phyloP scores from a whole-genome alignment of 306 rosid genomes.

The Cajanus cajan region DNA sequence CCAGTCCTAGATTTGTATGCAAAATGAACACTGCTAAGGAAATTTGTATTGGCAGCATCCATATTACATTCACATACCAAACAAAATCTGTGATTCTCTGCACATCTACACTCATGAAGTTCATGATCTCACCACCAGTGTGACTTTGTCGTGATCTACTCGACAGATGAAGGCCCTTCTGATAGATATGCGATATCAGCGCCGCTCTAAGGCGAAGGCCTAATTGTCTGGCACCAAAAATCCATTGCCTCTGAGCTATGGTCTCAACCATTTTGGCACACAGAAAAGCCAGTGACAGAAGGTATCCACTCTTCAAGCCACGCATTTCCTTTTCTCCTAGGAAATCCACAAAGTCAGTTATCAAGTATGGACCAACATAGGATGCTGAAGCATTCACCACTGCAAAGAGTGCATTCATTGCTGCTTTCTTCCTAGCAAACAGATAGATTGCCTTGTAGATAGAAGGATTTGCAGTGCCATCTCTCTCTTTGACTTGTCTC shows the following conservation, averaged over 20 bases:
- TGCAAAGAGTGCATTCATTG: constrained; percentile 70
- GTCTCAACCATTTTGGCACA: constrained; percentile 80
- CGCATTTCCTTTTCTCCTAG: constrained; percentile 49
- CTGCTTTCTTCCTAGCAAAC: constrained; percentile 78
- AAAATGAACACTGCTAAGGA: constrained; percentile 74
- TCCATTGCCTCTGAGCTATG: constrained; percentile 90
- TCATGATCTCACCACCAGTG: constrained; percentile 85
- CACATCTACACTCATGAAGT: constrained; percentile 93
- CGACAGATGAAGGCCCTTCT: constrained; percentile 73
- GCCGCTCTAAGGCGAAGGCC: constrained; percentile 91
- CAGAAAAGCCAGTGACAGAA: constrained; percentile 69
- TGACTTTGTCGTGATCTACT: constrained; percentile 75
- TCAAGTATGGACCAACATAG: constrained; percentile 92
- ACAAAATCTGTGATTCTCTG: constrained; percentile 87
- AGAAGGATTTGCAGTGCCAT: constrained; percentile 59
- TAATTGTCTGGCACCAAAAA: constrained; percentile 88
- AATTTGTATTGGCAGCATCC: constrained; percentile 94
- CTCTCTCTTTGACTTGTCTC: constrained; percentile 53
- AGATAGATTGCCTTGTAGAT: constrained; percentile 65
- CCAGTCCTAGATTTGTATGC: constrained; percentile 75
- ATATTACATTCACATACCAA: constrained; percentile 73
- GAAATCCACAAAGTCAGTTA: constrained; percentile 77
- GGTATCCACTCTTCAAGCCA: constrained; percentile 60
- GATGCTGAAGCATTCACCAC: constrained; percentile 70
- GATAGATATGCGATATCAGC: constrained; percentile 69